Evolutionary conservation across 345 rosid species (phyloP), one percentile per base, ranked within the genome.

Genomic region (Eucalyptus marginata): DNA sequence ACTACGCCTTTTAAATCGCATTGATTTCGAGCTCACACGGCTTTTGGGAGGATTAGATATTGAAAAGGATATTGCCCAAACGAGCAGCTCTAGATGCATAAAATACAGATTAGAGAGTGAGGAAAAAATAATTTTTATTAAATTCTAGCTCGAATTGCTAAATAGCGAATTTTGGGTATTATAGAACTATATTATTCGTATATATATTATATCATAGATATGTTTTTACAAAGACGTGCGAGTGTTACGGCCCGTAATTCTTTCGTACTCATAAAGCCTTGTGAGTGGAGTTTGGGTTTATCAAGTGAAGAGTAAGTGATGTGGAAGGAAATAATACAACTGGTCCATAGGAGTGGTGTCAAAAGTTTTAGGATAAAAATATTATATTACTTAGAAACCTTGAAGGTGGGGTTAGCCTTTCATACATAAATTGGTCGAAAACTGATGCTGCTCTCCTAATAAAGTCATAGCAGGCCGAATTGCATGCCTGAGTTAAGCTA

Each of bases 301-400:
- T 7, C 58, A 52, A 52, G 58, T 52, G 58, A 20, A 52, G 24
- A 52, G 25, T 20, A 25, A 52, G 24, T 52, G 58, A 52, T 52
- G 58, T 52, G 58, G 10, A 52, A 2, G 25, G 58, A 52, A 52
- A 52, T 52, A 52, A 18, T 52, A 52, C 2, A 52, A 52, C 0
- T 8, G 25, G 1, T 47, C 13, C 49, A 47, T 11, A 5, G 2
- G 49, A 4, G 24, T 20, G 58, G 4, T 1, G 1, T 52, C 0
- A 3, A 0, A 10, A 52, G 25, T 52, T 52, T 20, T 52, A 52
- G 10, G 25, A 52, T 18, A 20, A 52, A 52, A 52, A 18, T 0
- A 18, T 20, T 52, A 20, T 18, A 20, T 52, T 52, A 52, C 10
- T 52, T 20, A 52, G 58, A 20, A 52, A 20, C 10, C 25, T 52